Evolutionary conservation across 768 basidiomycete genomes (phyloP).

Genomic region (Suillus ampliporus): DNA sequence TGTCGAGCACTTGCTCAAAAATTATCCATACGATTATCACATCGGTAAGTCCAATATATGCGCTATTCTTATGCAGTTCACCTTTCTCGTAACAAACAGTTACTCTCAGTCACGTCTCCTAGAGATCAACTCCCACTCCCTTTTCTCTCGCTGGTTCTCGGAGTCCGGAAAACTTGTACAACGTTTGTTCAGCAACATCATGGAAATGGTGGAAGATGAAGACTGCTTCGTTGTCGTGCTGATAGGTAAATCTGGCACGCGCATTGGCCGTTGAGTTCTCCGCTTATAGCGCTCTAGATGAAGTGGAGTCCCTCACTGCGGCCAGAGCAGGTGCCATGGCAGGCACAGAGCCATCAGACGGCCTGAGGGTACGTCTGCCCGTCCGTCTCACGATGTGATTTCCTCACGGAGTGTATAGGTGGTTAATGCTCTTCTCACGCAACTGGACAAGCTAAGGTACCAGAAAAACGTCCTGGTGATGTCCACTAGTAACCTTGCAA

Average conservation of each 20-base stretch:
- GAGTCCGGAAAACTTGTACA: constrained; percentile 99
- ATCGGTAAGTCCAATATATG: constrained; percentile 56
- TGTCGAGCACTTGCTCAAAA: constrained; percentile 97
- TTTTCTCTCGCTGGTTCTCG: constrained; percentile 99
- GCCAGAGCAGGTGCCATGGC: constrained; percentile 94
- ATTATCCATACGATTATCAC: constrained; percentile 86
- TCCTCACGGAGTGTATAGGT: constrained; percentile 58
- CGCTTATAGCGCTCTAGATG: constrained; percentile 59
- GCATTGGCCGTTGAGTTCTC: constrained; percentile 5
- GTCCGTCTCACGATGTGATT: neutral
- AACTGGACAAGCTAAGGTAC: constrained; percentile 93
- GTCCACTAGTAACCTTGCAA: constrained; percentile 94
- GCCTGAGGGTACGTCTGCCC: constrained; percentile 69
- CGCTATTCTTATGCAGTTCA: constrained; percentile 4
- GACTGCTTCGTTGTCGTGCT: constrained; percentile 91
- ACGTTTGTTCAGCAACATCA: constrained; percentile 86
- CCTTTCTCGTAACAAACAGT: constrained; percentile 44
- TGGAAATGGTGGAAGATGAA: constrained; percentile 91
- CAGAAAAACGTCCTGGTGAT: constrained; percentile 94
- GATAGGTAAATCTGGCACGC: constrained; percentile 63
- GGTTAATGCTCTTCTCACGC: constrained; percentile 95
- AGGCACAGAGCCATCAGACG: constrained; percentile 95
- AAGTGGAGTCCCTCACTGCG: constrained; percentile 95
- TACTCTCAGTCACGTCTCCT: constrained; percentile 88
- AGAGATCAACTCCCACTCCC: constrained; percentile 97